phyloP scores from a whole-genome alignment of 441 rosid genomes.

The Pelargonium fulgidum region DNA sequence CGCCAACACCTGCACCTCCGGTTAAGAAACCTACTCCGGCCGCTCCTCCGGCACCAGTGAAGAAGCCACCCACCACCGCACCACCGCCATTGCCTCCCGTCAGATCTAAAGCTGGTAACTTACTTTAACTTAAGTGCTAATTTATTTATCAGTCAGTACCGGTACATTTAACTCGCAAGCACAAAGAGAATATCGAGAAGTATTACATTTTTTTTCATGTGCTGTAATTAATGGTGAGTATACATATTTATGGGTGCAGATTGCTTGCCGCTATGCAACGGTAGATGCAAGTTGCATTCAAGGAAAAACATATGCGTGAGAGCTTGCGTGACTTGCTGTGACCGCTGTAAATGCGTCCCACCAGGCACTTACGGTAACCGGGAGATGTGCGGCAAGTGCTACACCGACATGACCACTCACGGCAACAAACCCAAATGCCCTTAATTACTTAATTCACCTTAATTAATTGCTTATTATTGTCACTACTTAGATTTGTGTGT shows the following conservation, averaged over 20 bases:
- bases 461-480: too few relatives aligned
- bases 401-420: slow-evolving; percentile 70
- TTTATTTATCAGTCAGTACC: too few relatives aligned
- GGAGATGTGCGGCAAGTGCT: slow-evolving; percentile 76
- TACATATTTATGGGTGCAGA: slow-evolving; percentile 44
- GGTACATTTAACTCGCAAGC: too few relatives aligned
- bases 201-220: too few relatives aligned
- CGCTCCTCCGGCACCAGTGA: neutral
- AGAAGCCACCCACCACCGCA: slow-evolving; percentile 3
- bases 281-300: slow-evolving; percentile 64
- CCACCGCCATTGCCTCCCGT: slow-evolving; percentile 42
- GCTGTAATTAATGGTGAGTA: too few relatives aligned
- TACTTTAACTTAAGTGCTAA: too few relatives aligned
- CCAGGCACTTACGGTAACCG: slow-evolving; percentile 86
- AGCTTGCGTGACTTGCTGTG: slow-evolving; percentile 80
- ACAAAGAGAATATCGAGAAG: too few relatives aligned
- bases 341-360: slow-evolving; percentile 82
- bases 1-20: slow-evolving; percentile 23
- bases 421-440: slow-evolving; percentile 66
- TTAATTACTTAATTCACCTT: slow-evolving; percentile 24
- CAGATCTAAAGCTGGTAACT: slow-evolving; percentile 41
- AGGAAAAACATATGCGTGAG: slow-evolving; percentile 55
- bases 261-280: slow-evolving; percentile 57
- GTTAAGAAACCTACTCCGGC: slow-evolving; percentile 27
- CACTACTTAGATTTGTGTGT: too few relatives aligned